Evolutionary conservation across 345 rosid genomes (phyloP).

Genomic region (Mallotus nudiflorus): DNA sequence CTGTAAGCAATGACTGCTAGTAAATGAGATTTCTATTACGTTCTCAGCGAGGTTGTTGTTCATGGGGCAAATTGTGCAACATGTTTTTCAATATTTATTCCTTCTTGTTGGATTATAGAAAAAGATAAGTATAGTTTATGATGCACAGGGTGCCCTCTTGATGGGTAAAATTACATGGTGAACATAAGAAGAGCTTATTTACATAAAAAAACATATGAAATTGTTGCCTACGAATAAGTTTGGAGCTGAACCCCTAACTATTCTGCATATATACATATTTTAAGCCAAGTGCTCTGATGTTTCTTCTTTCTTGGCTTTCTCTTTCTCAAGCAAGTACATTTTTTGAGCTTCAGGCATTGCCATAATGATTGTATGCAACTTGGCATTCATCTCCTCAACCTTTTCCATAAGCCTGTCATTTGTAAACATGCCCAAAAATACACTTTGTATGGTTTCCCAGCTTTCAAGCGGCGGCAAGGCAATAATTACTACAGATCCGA

Average conservation of each 20-base stretch:
- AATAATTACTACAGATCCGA: conserved; percentile 67
- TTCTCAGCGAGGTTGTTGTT: too few relatives aligned
- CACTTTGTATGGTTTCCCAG: conserved; percentile 65
- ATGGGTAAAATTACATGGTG: neutral
- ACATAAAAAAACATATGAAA: neutral
- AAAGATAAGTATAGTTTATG: neutral
- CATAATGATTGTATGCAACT: conserved; percentile 47
- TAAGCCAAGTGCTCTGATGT: conserved; percentile 31
- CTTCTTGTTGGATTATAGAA: neutral
- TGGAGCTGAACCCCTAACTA: too few relatives aligned
- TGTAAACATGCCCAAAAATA: conserved; percentile 72
- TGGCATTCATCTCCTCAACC: conserved; percentile 57
- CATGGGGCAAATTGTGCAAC: too few relatives aligned
- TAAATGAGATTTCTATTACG: too few relatives aligned
- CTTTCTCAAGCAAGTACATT: conserved; percentile 55
- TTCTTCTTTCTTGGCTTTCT: conserved; percentile 43
- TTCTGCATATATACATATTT: neutral
- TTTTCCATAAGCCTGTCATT: conserved; percentile 64
- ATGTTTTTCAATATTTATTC: too few relatives aligned
- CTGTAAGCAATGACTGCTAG: too few relatives aligned
- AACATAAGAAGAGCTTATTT: too few relatives aligned
- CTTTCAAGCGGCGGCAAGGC: conserved; percentile 73
- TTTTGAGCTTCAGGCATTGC: conserved; percentile 76
- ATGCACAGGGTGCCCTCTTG: neutral
- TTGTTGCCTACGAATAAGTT: neutral